phyloP scores from a whole-genome alignment of 2,329 filamentous ascomycete species.

The Trichoderma hamatum region DNA sequence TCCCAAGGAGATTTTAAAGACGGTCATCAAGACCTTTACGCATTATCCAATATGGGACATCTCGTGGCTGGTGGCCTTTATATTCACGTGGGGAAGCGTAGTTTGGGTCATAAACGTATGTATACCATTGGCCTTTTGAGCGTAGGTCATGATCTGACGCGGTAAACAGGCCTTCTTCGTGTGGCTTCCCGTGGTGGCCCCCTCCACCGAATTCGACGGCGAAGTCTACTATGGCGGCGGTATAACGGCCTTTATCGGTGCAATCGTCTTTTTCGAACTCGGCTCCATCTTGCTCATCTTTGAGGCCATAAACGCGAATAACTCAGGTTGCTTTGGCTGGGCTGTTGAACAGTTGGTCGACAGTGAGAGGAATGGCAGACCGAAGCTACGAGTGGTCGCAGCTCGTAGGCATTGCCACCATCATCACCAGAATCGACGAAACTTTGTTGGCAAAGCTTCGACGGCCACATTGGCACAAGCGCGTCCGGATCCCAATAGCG shows the following conservation, averaged over 20 bases:
- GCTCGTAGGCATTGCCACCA: slow-evolving; percentile 33
- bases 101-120: slow-evolving; percentile 33
- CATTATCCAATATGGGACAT: slow-evolving; percentile 48
- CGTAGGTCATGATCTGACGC: slow-evolving; percentile 42
- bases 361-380: slow-evolving; percentile 12
- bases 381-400: slow-evolving; percentile 20
- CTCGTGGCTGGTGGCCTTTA: slow-evolving; percentile 46
- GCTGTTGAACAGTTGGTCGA: slow-evolving; percentile 58
- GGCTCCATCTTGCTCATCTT: slow-evolving; percentile 65
- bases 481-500: neutral
- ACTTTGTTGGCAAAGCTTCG: slow-evolving; percentile 29
- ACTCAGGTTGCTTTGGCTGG: slow-evolving; percentile 69
- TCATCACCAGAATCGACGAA: slow-evolving; percentile 34
- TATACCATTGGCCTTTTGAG: slow-evolving; percentile 43
- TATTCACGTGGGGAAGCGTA: slow-evolving; percentile 44
- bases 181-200: slow-evolving; percentile 60
- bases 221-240: slow-evolving; percentile 61
- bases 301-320: slow-evolving; percentile 70
- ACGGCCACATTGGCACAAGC: neutral
- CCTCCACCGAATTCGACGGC: slow-evolving; percentile 55
- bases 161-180: slow-evolving; percentile 62
- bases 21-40: slow-evolving; percentile 42
- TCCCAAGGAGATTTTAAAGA: slow-evolving; percentile 33
- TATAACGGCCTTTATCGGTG: slow-evolving; percentile 67
- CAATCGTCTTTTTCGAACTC: slow-evolving; percentile 64